Evolutionary conservation across 371 early-diverging fungal genomes (phyloP).

Genomic region (Apophysomyces elegans): DNA sequence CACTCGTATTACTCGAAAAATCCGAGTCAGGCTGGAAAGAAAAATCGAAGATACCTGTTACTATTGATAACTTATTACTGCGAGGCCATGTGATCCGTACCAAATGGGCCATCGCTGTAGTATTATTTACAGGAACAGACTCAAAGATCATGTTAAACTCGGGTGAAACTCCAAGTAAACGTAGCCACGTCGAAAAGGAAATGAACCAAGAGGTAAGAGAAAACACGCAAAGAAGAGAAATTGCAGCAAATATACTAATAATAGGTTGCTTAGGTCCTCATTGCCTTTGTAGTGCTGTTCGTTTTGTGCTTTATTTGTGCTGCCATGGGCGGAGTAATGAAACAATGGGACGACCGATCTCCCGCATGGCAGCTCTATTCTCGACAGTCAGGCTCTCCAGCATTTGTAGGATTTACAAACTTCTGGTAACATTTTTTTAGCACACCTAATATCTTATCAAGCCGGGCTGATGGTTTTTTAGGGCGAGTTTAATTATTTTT

Average conservation of each 20-base stretch:
- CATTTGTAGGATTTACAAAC: constrained; percentile 56
- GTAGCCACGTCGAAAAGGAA: constrained; percentile 87
- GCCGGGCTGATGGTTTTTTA: constrained; percentile 16
- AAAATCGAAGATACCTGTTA: constrained; percentile 61
- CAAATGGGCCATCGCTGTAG: constrained; percentile 83
- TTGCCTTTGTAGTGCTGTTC: constrained; percentile 81
- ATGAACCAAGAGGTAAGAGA: constrained; percentile 81
- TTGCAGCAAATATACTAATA: background rate
- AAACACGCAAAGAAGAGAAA: background rate
- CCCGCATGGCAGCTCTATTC: constrained; percentile 38
- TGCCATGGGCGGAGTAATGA: constrained; percentile 63
- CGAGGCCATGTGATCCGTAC: constrained; percentile 91
- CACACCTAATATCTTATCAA: background rate
- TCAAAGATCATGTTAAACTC: constrained; percentile 93
- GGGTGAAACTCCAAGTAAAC: constrained; percentile 84
- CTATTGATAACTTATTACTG: constrained; percentile 84
- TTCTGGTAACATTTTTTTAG: constrained; percentile 51
- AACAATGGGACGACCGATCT: constrained; percentile 33
- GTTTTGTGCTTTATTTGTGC: constrained; percentile 76
- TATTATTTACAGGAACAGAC: constrained; percentile 89
- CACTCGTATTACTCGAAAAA: constrained; percentile 50
- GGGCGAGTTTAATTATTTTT: constrained; percentile 86
- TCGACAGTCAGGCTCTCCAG: constrained; percentile 39
- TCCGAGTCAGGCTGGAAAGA: constrained; percentile 21
- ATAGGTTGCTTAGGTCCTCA: constrained; percentile 49